Evolutionary conservation across 176 grass and related monocot genomes (phyloP).

Genomic region (Oryza officinalis): DNA sequence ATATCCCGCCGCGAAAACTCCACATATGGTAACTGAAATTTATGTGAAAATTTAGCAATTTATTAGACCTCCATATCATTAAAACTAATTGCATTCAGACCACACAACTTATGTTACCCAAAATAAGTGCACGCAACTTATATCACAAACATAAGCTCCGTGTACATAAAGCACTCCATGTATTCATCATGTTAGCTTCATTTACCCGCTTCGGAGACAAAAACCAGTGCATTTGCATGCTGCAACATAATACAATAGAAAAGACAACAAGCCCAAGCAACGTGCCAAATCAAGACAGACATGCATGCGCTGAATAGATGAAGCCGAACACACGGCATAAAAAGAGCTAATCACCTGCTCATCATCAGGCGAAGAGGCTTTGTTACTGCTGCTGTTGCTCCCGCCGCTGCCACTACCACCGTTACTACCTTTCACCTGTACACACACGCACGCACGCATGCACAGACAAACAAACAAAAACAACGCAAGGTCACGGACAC

Average conservation of each 20-base stretch:
- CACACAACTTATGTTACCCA: not conserved
- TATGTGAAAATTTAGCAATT: not conserved
- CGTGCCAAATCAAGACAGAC: conserved; percentile 23
- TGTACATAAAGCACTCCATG: not conserved
- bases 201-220: not conserved
- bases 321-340: conserved; percentile 8
- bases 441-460: not conserved
- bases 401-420: conserved; percentile 39
- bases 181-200: conserved; percentile 6
- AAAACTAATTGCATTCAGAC: not conserved
- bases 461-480: conserved; percentile 1
- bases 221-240: not conserved
- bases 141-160: not conserved
- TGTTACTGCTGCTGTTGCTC: conserved; percentile 50
- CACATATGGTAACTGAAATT: not conserved
- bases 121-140: not conserved
- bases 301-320: conserved; percentile 1
- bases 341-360: conserved; percentile 46
- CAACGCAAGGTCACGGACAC: conserved; percentile 15
- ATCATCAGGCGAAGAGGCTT: conserved; percentile 39
- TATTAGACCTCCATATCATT: not conserved
- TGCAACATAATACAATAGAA: not conserved
- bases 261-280: not conserved
- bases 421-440: conserved; percentile 50
- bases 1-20: not conserved